Base-by-base conservation (phyloP, 169 alveolate genomes). In the Plasmodium reichenowi region DNA sequence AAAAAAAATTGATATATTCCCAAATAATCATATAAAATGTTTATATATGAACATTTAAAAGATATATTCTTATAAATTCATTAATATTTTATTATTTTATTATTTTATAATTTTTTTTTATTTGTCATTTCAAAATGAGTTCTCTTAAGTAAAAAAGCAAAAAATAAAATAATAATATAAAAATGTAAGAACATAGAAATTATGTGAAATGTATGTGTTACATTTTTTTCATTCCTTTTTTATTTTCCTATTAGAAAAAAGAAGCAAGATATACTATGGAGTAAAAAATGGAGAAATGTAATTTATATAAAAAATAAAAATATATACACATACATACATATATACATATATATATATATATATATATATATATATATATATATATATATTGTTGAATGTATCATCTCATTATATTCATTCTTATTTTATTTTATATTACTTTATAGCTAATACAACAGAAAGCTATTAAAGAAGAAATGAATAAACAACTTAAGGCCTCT, bases 231-330 rank as follows among this genome's bases (percentile, higher is more conserved):
- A 29, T 20, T 56, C 26, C 6, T 29, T 63, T 22, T 32, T 20
- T 50, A 20, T 67, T 17, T 67, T 52, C 47, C 59, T 20, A 64
- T 5, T 50, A 76, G 89, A 59, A 76, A 76, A 76, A 76, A 76
- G 78, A 76, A 76, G 78, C 89, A 76, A 76, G 76, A 76, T 58
- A 63, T 76, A 12, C 64, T 76, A n/a, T 76, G 89, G 89, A 76
- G 68, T 6, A 76, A 76, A 64, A 76, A 76, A 76, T 76, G 89
- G 89, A 76, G 89, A 17, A 76, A 76, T 24, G 89, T 76, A 76
- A 76, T 66, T 32, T 26, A 12, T 2, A 66, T 12, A 17, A 26
- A 29, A 66, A n/a, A 38, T 66, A 13, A 7, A 66, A 12, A 66
- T 38, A 13, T 38, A 38, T n/a, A 20, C 20, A 13, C 29, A 1